phyloP scores from a whole-genome alignment of 768 basidiomycete species.

The Tricholomella constricta region DNA sequence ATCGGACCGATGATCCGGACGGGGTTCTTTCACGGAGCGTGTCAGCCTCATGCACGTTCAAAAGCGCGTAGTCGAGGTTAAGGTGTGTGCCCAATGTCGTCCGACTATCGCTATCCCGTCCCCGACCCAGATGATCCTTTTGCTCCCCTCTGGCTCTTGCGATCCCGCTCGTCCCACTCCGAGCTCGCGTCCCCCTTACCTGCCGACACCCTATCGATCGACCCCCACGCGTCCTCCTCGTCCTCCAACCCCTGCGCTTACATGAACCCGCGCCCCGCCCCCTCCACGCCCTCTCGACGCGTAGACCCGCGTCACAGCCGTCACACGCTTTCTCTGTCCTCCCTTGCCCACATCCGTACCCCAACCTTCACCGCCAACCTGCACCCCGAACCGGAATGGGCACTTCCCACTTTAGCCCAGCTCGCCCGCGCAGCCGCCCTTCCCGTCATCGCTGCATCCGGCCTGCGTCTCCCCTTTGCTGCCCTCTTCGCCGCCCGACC shows the following conservation, averaged over 20 bases:
- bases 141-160: slow-evolving; percentile 65
- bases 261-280: background rate
- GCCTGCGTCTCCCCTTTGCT: slow-evolving; percentile 66
- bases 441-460: slow-evolving; percentile 67
- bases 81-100: slow-evolving; percentile 58
- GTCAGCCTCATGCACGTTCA: slow-evolving; percentile 15
- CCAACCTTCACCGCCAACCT: background rate
- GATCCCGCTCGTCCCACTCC: slow-evolving; percentile 55
- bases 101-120: slow-evolving; percentile 58
- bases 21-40: background rate
- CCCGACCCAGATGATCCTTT: slow-evolving; percentile 75
- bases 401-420: slow-evolving; percentile 54
- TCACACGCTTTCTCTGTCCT: slow-evolving; percentile 8
- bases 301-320: background rate
- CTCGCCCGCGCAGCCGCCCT: slow-evolving; percentile 63
- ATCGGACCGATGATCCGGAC: no score
- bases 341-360: background rate
- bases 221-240: slow-evolving; percentile 12
- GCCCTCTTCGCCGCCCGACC: slow-evolving; percentile 55
- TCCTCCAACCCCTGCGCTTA: slow-evolving; percentile 25
- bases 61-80: slow-evolving; percentile 29
- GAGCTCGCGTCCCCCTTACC: slow-evolving; percentile 25
- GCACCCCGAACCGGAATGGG: slow-evolving; percentile 40
- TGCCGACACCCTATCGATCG: background rate
- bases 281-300: slow-evolving; percentile 17